Evolutionary conservation across 1,284 basidiomycete species (phyloP).

Genomic region (Malassezia globosa): DNA sequence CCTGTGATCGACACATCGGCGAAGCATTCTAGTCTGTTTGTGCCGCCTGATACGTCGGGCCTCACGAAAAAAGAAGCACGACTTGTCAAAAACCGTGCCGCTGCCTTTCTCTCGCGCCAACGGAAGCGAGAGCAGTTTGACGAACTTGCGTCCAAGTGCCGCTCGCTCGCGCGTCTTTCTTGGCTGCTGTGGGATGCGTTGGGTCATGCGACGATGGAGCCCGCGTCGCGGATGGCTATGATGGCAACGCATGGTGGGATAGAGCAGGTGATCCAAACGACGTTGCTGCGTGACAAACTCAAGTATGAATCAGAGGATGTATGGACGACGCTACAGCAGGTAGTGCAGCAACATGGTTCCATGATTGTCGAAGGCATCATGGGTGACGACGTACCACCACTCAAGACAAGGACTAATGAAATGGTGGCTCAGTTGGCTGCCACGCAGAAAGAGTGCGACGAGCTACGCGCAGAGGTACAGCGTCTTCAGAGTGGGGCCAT

Average conservation of each 20-base stretch:
- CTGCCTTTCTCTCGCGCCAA: slow-evolving; percentile 76
- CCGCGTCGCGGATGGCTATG: background rate
- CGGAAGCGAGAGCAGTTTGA: slow-evolving; percentile 85
- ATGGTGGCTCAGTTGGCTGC: slow-evolving; percentile 4
- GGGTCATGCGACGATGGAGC: background rate
- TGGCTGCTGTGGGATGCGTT: slow-evolving; percentile 35
- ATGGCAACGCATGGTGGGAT: background rate
- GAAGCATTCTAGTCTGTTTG: slow-evolving; percentile 51
- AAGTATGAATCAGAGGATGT: slow-evolving; percentile 11
- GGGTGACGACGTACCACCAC: slow-evolving; percentile 1
- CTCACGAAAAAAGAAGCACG: slow-evolving; percentile 78
- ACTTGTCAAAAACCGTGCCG: slow-evolving; percentile 78
- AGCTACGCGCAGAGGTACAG: slow-evolving; percentile 6
- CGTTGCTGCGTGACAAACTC: slow-evolving; percentile 2
- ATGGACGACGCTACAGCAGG: slow-evolving; percentile 11
- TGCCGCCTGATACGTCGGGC: slow-evolving; percentile 75
- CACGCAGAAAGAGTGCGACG: slow-evolving; percentile 4
- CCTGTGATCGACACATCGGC: slow-evolving; percentile 46
- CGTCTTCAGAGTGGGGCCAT: background rate
- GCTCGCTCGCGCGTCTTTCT: slow-evolving; percentile 33
- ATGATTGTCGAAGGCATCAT: slow-evolving; percentile 7
- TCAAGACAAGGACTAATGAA: slow-evolving; percentile 1
- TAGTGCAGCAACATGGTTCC: slow-evolving; percentile 8
- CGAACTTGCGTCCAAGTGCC: slow-evolving; percentile 66
- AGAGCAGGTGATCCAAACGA: slow-evolving; percentile 5